Percentiles rank a stretch among this genome's conserved stretches.
phyloP scores from a whole-genome alignment of 768 basidiomycete genomes.

The Psilocybe tampanensis region DNA sequence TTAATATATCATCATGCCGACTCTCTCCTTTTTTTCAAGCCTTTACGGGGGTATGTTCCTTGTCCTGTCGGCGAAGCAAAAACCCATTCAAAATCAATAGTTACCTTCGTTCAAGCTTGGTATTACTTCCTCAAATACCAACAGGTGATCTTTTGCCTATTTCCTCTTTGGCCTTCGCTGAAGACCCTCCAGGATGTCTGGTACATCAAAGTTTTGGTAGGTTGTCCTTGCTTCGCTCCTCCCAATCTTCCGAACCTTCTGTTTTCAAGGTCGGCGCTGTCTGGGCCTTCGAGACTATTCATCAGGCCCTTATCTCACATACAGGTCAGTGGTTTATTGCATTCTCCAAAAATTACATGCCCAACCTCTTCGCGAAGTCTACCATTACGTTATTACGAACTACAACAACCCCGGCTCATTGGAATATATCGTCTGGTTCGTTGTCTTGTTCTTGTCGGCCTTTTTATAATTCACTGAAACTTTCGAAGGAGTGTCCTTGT shows the following conservation, averaged over 20 bases:
- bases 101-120: slow-evolving; percentile 59
- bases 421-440: slow-evolving; percentile 49
- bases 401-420: slow-evolving; percentile 45
- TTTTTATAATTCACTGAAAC: background rate
- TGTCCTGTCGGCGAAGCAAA: background rate
- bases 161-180: slow-evolving; percentile 7
- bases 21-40: slow-evolving; percentile 26
- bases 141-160: slow-evolving; percentile 28
- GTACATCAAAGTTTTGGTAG: slow-evolving; percentile 54
- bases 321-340: slow-evolving; percentile 35
- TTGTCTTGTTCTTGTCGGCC: slow-evolving; percentile 1
- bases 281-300: slow-evolving; percentile 52
- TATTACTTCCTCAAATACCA: slow-evolving; percentile 54
- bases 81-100: slow-evolving; percentile 27
- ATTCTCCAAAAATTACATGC: background rate
- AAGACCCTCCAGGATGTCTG: slow-evolving; percentile 40
- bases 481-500: slow-evolving; percentile 49
- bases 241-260: background rate
- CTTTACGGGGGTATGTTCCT: slow-evolving; percentile 52
- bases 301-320: slow-evolving; percentile 58
- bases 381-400: slow-evolving; percentile 54
- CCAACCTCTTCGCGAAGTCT: slow-evolving; percentile 37
- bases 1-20: background rate
- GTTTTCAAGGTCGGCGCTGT: slow-evolving; percentile 44
- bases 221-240: slow-evolving; percentile 12